Evolutionary conservation across 371 early-diverging fungal genomes (phyloP).

Genomic region (Mortierella sp.): DNA sequence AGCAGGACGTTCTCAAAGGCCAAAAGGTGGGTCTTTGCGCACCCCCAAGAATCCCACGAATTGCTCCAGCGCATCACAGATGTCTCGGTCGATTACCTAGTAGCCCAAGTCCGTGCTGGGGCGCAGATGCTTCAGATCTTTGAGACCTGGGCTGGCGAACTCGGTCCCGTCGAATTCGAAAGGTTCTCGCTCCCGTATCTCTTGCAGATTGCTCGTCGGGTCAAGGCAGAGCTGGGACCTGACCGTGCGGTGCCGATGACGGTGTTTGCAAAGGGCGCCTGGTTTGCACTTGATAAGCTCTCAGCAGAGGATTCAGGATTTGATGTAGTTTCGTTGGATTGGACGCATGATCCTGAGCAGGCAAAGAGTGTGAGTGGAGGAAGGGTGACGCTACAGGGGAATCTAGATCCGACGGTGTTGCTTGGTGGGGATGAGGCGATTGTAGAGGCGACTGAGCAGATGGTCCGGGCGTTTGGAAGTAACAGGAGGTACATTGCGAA

Average conservation of each 20-base stretch:
- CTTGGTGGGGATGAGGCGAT: conserved; percentile 86
- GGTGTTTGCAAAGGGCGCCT: conserved; percentile 94
- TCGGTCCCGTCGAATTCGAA: conserved; percentile 85
- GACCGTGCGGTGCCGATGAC: conserved; percentile 83
- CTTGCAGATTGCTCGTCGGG: conserved; percentile 81
- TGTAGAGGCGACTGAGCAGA: conserved; percentile 75
- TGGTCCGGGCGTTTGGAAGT: conserved; percentile 87
- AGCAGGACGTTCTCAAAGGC: conserved; percentile 91
- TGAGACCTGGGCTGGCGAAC: conserved; percentile 97
- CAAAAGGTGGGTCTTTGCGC: conserved; percentile 89
- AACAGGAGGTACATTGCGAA: conserved; percentile 89
- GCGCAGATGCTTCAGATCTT: conserved; percentile 98
- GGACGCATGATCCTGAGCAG: conserved; percentile 86
- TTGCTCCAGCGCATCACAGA: conserved; percentile 87
- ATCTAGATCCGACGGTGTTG: conserved; percentile 93
- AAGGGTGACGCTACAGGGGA: conserved; percentile 91
- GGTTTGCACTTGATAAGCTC: conserved; percentile 85
- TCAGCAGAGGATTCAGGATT: conserved; percentile 67
- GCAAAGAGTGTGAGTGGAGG: conserved; percentile 72
- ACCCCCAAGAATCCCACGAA: conserved; percentile 83
- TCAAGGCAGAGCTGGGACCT: conserved; percentile 68
- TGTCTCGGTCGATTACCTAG: conserved; percentile 86
- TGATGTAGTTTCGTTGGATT: conserved; percentile 92
- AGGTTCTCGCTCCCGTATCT: conserved; percentile 92
- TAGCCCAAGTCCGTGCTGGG: conserved; percentile 96